These are phyloP conservation scores for Psilocybe tampanensis DNA, from an alignment of 768 basidiomycete genomes.

Conservation along the genomic window DNA sequence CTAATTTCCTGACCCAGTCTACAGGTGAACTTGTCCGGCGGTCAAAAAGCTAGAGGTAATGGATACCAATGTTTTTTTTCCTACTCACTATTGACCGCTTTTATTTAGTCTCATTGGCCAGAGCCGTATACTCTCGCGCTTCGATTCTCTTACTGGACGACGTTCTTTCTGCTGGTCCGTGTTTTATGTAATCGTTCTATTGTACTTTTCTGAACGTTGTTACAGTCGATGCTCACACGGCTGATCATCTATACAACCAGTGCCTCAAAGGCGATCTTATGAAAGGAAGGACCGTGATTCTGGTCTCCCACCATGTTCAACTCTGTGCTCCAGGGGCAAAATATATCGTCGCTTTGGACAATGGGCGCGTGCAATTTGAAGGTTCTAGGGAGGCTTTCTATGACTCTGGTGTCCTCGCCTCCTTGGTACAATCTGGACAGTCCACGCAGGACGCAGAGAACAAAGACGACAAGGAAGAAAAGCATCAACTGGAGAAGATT, in stretches of 20 bases:
- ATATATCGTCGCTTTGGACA: slow-evolving; percentile 84
- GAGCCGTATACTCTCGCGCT: slow-evolving; percentile 91
- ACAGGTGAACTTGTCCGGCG: slow-evolving; percentile 57
- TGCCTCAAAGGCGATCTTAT: slow-evolving; percentile 87
- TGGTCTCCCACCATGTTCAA: slow-evolving; percentile 96
- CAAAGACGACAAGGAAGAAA: slow-evolving; percentile 62
- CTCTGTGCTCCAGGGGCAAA: slow-evolving; percentile 79
- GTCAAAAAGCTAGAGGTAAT: slow-evolving; percentile 68
- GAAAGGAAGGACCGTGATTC: slow-evolving; percentile 78
- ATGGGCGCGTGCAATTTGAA: slow-evolving; percentile 76
- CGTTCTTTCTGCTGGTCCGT: slow-evolving; percentile 62
- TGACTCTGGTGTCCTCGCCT: slow-evolving; percentile 61
- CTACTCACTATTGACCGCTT: slow-evolving; percentile 30
- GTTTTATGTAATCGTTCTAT: slow-evolving; percentile 33
- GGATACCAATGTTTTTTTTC: slow-evolving; percentile 48
- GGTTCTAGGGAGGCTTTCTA: slow-evolving; percentile 70
- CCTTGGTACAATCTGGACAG: slow-evolving; percentile 52
- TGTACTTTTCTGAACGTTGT: background rate
- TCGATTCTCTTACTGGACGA: slow-evolving; percentile 84
- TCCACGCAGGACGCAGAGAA: slow-evolving; percentile 40
- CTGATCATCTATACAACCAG: slow-evolving; percentile 81
- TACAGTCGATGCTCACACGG: slow-evolving; percentile 89
- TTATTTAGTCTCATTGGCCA: slow-evolving; percentile 50
- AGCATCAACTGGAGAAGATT: slow-evolving; percentile 47
- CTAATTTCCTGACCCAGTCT: slow-evolving; percentile 2